A percentile compares a stretch with the other conserved stretches of the same genome.
These are phyloP conservation scores for Phytophthora sansomeana DNA, from an alignment of 352 stramenopile genomes.

Conservation along the genomic window DNA sequence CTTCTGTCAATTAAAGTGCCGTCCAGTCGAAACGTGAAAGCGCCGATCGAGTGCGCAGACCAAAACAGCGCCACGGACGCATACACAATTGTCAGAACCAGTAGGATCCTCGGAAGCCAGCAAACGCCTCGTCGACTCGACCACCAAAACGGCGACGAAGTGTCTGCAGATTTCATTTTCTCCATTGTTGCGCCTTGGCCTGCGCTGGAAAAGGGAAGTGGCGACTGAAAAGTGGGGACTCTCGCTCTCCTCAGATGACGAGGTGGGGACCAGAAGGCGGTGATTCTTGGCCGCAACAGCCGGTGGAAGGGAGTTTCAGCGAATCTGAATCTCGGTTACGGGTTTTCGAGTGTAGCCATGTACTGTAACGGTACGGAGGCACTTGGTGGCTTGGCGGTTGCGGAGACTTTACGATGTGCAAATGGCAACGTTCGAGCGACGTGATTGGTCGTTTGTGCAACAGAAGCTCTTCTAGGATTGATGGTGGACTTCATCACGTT, in stretches of 20 bases:
- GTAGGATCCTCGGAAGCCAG: conserved; percentile 7
- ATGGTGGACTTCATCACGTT: not conserved
- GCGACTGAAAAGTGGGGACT: conserved; percentile 4
- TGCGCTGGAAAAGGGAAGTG: conserved; percentile 29
- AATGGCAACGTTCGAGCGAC: not conserved
- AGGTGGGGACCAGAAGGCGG: no score
- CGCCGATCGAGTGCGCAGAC: conserved; percentile 20
- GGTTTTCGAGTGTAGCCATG: not conserved
- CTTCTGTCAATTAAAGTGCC: conserved; percentile 7
- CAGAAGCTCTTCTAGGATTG: not conserved
- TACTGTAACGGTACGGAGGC: not conserved
- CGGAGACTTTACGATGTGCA: not conserved
- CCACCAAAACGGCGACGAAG: not conserved
- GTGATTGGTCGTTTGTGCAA: not conserved
- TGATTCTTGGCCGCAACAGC: not conserved
- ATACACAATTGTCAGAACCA: conserved; percentile 21
- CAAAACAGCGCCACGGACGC: conserved; percentile 25
- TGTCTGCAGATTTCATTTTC: not conserved
- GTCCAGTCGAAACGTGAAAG: conserved; percentile 19
- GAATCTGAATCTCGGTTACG: not conserved
- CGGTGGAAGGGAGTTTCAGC: not conserved
- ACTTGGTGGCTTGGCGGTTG: no score
- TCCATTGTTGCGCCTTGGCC: not conserved
- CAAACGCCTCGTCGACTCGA: not conserved
- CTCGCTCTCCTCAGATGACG: not conserved